Conservation (phyloP, 1,139 yeast genomes). For the Candida pseudoviswanathii region DNA sequence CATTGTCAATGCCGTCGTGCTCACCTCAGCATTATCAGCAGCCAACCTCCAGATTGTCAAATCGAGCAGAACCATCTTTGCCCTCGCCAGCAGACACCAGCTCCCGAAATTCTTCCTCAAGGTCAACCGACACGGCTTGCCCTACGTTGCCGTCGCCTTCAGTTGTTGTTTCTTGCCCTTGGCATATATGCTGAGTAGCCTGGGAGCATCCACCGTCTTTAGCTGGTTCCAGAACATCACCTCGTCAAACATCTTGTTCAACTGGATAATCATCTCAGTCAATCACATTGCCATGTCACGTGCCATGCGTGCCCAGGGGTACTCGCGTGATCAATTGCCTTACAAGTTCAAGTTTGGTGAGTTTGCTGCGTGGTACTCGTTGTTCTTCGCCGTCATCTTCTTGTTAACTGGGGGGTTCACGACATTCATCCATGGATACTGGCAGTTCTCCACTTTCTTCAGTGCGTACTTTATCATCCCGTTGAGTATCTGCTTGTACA, state of each 20-base stretch:
- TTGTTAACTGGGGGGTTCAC: conserved; percentile 43
- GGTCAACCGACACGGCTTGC: neutral
- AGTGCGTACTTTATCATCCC: conserved; percentile 41
- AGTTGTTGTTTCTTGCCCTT: conserved; percentile 27
- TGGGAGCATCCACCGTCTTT: conserved; percentile 28
- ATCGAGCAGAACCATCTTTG: neutral
- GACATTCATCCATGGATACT: conserved; percentile 38
- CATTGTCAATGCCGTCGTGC: conserved; percentile 66
- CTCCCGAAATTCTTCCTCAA: neutral
- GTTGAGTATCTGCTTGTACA: conserved; percentile 25
- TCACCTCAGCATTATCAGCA: conserved; percentile 62
- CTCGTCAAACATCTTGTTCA: conserved; percentile 25
- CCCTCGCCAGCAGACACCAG: neutral
- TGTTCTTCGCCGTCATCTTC: conserved; percentile 31
- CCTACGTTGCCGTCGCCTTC: conserved; percentile 19
- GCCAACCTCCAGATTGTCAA: neutral
- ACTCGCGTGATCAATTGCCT: conserved; percentile 37
- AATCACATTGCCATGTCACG: conserved; percentile 34
- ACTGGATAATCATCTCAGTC: conserved; percentile 31
- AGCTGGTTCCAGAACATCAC: conserved; percentile 30
- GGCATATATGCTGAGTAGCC: conserved; percentile 27
- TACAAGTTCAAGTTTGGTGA: conserved; percentile 27
- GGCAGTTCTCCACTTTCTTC: conserved; percentile 34
- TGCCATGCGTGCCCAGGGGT: conserved; percentile 31
- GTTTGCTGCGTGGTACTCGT: conserved; percentile 37